A percentile compares a stretch with the other conserved stretches of the same genome.
Evolutionary conservation across 2,329 filamentous ascomycete species (phyloP).

Genomic region (Aureobasidium musti): DNA sequence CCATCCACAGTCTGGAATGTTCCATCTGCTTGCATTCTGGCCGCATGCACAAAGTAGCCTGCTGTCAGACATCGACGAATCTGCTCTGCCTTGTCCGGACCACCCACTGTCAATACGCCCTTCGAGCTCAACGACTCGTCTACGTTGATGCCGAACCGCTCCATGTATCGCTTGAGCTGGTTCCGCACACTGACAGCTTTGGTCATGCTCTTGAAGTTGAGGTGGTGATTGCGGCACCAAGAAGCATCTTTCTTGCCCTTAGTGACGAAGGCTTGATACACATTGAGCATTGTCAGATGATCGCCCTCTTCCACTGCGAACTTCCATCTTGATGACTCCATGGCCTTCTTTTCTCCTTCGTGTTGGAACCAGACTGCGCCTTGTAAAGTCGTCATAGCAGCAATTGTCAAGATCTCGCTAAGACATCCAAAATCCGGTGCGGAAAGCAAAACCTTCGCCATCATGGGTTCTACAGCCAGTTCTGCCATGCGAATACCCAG

Average conservation of each 20-base stretch:
- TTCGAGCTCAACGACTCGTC: constrained; percentile 60
- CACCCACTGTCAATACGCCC: constrained; percentile 45
- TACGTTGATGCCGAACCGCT: constrained; percentile 74
- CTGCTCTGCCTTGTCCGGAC: constrained; percentile 63
- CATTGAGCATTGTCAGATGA: constrained; percentile 87
- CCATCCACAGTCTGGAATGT: constrained; percentile 85
- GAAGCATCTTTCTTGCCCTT: constrained; percentile 78
- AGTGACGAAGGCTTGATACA: constrained; percentile 85
- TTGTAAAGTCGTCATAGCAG: constrained; percentile 88
- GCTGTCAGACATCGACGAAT: constrained; percentile 83
- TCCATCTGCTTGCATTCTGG: constrained; percentile 90
- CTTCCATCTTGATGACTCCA: constrained; percentile 72
- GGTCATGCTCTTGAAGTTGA: constrained; percentile 83
- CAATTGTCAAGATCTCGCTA: constrained; percentile 84
- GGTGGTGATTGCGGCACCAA: constrained; percentile 82
- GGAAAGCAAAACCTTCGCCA: constrained; percentile 81
- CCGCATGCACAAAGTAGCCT: constrained; percentile 91
- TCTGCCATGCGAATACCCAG: constrained; percentile 92
- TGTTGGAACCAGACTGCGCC: constrained; percentile 81
- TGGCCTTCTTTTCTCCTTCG: constrained; percentile 71
- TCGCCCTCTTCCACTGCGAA: constrained; percentile 95
- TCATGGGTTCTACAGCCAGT: constrained; percentile 91
- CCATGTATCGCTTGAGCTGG: constrained; percentile 83
- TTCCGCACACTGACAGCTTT: constrained; percentile 82
- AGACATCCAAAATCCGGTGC: constrained; percentile 75